Evolutionary conservation across 2,329 filamentous ascomycete genomes (phyloP), one percentile per base, ranked within the genome.

Genomic region (Fusarium napiforme): DNA sequence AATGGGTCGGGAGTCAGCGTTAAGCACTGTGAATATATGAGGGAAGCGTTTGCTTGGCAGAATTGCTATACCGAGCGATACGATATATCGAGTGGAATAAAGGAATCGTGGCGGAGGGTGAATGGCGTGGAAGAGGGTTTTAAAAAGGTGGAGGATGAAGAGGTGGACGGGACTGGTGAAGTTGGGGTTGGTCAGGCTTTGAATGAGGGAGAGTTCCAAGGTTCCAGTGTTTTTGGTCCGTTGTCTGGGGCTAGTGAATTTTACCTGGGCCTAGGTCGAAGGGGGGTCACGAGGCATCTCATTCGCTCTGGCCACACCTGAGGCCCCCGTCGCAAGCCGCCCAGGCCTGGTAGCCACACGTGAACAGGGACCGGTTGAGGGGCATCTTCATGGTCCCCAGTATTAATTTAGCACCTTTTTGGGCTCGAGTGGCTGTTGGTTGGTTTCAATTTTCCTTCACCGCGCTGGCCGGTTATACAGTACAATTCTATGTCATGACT

Each of bases 181-280:
- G 43, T 62, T 56, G 71, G 71, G 71, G 63, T 74, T 71, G 64
- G 60, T 63, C 53, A 42, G 57, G 59, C 65, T 70, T 70, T 70
- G 66, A 70, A 69, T 73, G 66, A 71, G 66, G 67, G 67, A 69
- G 70, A 68, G 61, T 60, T 60, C 64, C 55, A 58, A 69, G 70
- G 62, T 61, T 67, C 64, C 62, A 68, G 46, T 59, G 52, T 64
- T 72, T 76, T 74, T 74, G 53, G 19, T 50, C 50, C 23, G 63
- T 75, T 75, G 60, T 72, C 62, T 64, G 73, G 69, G 66, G 62
- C 70, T 75, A 70, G 65, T 69, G 62, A 68, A 67, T 71, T 68
- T 73, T 73, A 64, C 64, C 69, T 69, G 42, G 57, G 64, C 39
- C 46, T 64, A 52, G 68, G 45, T 59, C 60, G 37, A 49, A 34